Evolutionary conservation across 192 early-diverging fungal genomes (phyloP).

Genomic region (Borealophlyctis nickersoniae): DNA sequence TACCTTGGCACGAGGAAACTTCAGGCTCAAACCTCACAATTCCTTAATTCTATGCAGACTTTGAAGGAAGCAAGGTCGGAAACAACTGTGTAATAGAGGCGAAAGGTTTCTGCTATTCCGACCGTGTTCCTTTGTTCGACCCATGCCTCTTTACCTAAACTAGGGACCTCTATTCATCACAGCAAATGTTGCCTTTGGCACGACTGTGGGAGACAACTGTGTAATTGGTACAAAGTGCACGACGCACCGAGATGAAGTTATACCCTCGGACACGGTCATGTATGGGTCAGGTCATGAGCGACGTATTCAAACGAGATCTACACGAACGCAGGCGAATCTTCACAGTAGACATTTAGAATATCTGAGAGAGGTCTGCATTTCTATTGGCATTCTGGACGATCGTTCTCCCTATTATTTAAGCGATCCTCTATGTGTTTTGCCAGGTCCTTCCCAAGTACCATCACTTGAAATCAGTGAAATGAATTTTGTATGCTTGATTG

Average conservation of each 20-base stretch:
- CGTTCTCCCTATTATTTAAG: too few relatives aligned
- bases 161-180: neutral
- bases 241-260: conserved; percentile 54
- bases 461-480: too few relatives aligned
- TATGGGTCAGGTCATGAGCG: conserved; percentile 55
- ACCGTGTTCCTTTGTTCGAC: too few relatives aligned
- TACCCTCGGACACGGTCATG: conserved; percentile 65
- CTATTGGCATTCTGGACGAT: too few relatives aligned
- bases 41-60: neutral
- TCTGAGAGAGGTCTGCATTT: conserved; percentile 51
- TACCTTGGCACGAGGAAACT: too few relatives aligned
- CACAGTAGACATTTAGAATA: conserved; percentile 73
- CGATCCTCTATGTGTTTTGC: too few relatives aligned
- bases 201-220: conserved; percentile 63
- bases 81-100: conserved; percentile 64
- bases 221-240: conserved; percentile 68
- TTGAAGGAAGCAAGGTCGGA: conserved; percentile 44
- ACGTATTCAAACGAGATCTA: conserved; percentile 44
- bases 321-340: conserved; percentile 48
- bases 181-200: conserved; percentile 56
- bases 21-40: too few relatives aligned
- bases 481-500: too few relatives aligned
- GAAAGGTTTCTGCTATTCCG: too few relatives aligned
- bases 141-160: neutral
- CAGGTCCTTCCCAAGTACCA: neutral